phyloP scores from a whole-genome alignment of 495 filamentous ascomycete genomes.

The Penicillium paradoxum region DNA sequence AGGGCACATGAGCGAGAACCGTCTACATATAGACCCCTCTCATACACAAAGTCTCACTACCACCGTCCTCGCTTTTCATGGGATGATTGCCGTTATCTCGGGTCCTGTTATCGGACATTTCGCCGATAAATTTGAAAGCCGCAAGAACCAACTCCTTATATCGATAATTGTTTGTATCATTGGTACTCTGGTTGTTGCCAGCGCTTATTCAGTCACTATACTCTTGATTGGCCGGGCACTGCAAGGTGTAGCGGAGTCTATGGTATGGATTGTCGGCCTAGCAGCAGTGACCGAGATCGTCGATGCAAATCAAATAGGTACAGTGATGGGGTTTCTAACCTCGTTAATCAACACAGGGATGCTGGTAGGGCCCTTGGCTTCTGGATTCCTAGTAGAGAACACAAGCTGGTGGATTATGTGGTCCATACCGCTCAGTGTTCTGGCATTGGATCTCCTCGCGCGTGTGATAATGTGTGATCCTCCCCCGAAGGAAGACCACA shows the following conservation, averaged over 20 bases:
- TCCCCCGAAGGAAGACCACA: not conserved
- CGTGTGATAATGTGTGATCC: slow-evolving; percentile 3
- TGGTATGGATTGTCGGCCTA: slow-evolving; percentile 16
- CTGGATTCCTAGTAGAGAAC: not conserved
- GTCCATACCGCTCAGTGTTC: slow-evolving; percentile 1
- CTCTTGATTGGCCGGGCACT: slow-evolving; percentile 10
- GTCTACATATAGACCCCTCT: slow-evolving; percentile 17
- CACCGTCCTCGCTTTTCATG: slow-evolving; percentile 8
- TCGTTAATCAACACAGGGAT: slow-evolving; percentile 4
- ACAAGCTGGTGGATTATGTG: slow-evolving; percentile 10
- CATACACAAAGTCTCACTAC: slow-evolving; percentile 10
- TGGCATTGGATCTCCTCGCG: slow-evolving; percentile 3
- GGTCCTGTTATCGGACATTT: slow-evolving; percentile 10
- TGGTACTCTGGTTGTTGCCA: not conserved
- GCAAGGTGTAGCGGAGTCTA: slow-evolving; percentile 11
- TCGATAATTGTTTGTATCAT: not conserved
- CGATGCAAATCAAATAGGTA: not conserved
- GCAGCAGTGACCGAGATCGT: slow-evolving; percentile 7
- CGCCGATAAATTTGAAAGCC: not conserved
- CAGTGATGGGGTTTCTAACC: slow-evolving; percentile 1
- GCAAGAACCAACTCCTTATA: not conserved
- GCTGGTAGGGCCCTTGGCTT: not conserved
- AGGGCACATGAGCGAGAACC: slow-evolving; percentile 29
- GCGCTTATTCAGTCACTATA: not conserved
- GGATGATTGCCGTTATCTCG: not conserved